Conservation (phyloP, 345 rosid species). For the Camelina sativa region DNA sequence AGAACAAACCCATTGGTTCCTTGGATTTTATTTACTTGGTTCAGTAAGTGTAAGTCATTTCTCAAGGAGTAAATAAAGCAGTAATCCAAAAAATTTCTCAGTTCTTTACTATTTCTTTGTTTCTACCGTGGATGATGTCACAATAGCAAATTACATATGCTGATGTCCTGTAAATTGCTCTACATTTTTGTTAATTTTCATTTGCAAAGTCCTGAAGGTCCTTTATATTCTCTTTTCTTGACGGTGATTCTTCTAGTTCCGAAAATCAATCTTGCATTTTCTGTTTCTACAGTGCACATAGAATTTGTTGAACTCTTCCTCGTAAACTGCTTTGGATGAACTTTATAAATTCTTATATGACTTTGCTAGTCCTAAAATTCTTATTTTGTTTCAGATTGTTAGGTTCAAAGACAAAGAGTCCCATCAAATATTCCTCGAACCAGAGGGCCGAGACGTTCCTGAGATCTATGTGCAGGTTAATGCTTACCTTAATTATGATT, state of each 20-base stretch:
- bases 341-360: not conserved
- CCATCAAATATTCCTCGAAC: slow-evolving; percentile 98
- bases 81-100: not conserved
- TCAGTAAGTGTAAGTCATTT: not conserved
- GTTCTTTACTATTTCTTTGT: not conserved
- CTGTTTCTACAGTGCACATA: slow-evolving; percentile 18
- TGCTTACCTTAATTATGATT: slow-evolving; percentile 30
- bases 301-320: slow-evolving; percentile 24
- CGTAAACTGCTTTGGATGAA: slow-evolving; percentile 21
- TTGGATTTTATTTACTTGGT: not conserved
- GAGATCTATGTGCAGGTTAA: slow-evolving; percentile 96
- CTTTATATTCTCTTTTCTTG: not conserved
- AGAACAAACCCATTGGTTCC: slow-evolving; percentile 20
- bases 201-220: slow-evolving; percentile 6
- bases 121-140: slow-evolving; percentile 16
- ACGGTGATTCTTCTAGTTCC: not conserved
- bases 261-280: not conserved
- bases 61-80: not conserved
- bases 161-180: slow-evolving; percentile 3
- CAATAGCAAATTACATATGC: not conserved
- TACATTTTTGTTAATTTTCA: not conserved
- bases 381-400: slow-evolving; percentile 63
- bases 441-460: slow-evolving; percentile 94
- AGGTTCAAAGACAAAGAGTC: slow-evolving; percentile 97
- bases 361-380: not conserved